Evolutionary conservation across 83 land plant genomes (phyloP).

Genomic region (Picea mariana): DNA sequence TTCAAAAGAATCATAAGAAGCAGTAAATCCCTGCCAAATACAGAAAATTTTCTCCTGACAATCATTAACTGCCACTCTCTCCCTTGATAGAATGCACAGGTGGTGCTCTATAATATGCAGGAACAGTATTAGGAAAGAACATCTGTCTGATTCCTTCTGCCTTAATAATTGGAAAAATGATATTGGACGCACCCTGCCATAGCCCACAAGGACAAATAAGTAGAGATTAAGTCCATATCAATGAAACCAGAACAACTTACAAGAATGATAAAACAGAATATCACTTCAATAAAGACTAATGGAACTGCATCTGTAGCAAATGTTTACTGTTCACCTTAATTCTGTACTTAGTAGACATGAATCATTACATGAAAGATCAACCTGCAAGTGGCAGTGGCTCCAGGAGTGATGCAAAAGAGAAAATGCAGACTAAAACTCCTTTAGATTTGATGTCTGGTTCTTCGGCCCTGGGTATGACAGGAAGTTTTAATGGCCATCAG

Average conservation of each 20-base stretch:
- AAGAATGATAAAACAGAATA: conserved; percentile 6
- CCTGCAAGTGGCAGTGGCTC: too few relatives aligned
- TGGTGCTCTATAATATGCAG: conserved; percentile 70
- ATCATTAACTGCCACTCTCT: too few relatives aligned
- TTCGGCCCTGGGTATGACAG: too few relatives aligned
- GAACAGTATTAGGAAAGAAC: conserved; percentile 78
- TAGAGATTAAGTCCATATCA: neutral
- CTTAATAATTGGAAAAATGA: conserved; percentile 75
- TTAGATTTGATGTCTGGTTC: too few relatives aligned
- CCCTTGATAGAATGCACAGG: conserved; percentile 21
- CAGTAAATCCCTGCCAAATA: too few relatives aligned
- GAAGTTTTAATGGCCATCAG: too few relatives aligned
- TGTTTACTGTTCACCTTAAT: neutral
- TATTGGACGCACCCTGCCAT: conserved; percentile 65
- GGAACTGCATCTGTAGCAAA: neutral
- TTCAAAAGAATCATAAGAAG: too few relatives aligned
- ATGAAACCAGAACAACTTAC: neutral
- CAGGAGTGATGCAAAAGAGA: too few relatives aligned
- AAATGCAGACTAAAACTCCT: too few relatives aligned
- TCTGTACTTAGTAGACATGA: too few relatives aligned
- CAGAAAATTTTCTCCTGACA: too few relatives aligned
- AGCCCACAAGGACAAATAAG: neutral
- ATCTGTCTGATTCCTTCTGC: conserved; percentile 81
- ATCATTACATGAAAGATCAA: too few relatives aligned
- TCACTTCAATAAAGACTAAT: neutral